Evolutionary conservation across 345 rosid genomes (phyloP).

Genomic region (Gossypium arboreum): DNA sequence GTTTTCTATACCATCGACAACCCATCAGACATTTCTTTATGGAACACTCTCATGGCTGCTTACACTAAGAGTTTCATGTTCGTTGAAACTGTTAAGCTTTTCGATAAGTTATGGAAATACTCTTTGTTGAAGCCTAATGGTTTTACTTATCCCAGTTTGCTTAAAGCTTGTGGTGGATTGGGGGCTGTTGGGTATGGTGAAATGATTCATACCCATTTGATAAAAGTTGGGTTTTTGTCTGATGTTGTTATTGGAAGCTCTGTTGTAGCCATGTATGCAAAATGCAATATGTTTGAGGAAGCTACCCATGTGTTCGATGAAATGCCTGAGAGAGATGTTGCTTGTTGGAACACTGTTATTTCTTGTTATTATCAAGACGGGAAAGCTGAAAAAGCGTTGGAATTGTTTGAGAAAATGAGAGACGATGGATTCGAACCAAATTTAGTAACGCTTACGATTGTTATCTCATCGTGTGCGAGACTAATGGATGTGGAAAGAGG

Average conservation of each 20-base stretch:
- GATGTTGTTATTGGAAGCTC: slow-evolving; percentile 63
- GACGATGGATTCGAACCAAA: slow-evolving; percentile 54
- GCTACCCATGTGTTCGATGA: slow-evolving; percentile 57
- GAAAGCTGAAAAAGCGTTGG: slow-evolving; percentile 51
- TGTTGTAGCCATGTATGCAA: slow-evolving; percentile 50
- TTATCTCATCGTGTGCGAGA: slow-evolving; percentile 54
- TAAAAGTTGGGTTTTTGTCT: slow-evolving; percentile 42
- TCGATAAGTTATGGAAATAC: slow-evolving; percentile 31
- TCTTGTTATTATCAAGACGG: slow-evolving; percentile 69
- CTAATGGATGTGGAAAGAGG: slow-evolving; percentile 63
- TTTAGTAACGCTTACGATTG: slow-evolving; percentile 51
- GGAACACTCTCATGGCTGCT: slow-evolving; percentile 58
- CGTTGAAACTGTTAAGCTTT: slow-evolving; percentile 46
- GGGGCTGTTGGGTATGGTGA: slow-evolving; percentile 43
- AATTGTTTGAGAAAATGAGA: slow-evolving; percentile 48
- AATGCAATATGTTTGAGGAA: slow-evolving; percentile 32
- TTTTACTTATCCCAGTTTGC: slow-evolving; percentile 59
- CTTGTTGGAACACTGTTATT: slow-evolving; percentile 63
- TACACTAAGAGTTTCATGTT: slow-evolving; percentile 51
- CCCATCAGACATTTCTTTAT: slow-evolving; percentile 44
- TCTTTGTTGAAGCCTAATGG: slow-evolving; percentile 45
- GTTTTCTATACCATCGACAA: slow-evolving; percentile 33
- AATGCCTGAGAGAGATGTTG: slow-evolving; percentile 66
- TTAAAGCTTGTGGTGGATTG: slow-evolving; percentile 58
- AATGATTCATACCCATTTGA: slow-evolving; percentile 47